A percentile compares a stretch with the other conserved stretches of the same genome.
Conservation (phyloP, 768 basidiomycete genomes). For the Leccinellum albellum region DNA sequence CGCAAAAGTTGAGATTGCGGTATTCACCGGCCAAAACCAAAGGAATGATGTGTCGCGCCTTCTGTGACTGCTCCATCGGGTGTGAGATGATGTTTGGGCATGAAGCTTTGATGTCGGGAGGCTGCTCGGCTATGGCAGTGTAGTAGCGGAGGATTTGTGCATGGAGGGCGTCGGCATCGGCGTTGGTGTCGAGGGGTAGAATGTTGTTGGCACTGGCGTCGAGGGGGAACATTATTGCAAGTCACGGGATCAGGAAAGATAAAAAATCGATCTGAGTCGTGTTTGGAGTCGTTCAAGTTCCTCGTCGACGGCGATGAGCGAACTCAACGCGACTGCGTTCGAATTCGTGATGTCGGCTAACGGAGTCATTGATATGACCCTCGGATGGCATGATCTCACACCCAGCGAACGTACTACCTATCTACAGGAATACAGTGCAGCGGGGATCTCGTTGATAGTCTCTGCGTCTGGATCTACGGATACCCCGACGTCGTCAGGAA, state of each 20-base stretch:
- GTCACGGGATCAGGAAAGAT: conserved; percentile 21
- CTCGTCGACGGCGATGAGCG: conserved; percentile 43
- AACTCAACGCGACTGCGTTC: conserved; percentile 82
- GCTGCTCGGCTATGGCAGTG: conserved; percentile 5
- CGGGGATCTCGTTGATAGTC: too few relatives aligned
- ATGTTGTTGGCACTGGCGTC: neutral
- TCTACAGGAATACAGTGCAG: too few relatives aligned
- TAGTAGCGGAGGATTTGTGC: conserved; percentile 15
- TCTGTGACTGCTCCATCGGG: conserved; percentile 11
- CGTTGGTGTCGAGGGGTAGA: conserved; percentile 1
- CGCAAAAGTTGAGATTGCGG: neutral
- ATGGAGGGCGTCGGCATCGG: conserved; percentile 7
- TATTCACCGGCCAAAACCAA: conserved; percentile 28
- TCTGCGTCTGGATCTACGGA: too few relatives aligned
- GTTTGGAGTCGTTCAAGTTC: neutral
- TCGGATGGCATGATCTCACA: too few relatives aligned
- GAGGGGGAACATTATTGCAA: conserved; percentile 9
- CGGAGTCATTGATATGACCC: too few relatives aligned
- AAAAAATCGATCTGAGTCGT: neutral
- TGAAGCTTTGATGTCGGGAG: conserved; percentile 34
- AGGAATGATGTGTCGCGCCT: neutral
- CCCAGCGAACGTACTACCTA: too few relatives aligned
- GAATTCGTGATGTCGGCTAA: too few relatives aligned
- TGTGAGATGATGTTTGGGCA: conserved; percentile 52
- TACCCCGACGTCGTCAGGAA: too few relatives aligned